Conservation (phyloP, 805 yeast species). For the Saccharomycopsis amapae region DNA sequence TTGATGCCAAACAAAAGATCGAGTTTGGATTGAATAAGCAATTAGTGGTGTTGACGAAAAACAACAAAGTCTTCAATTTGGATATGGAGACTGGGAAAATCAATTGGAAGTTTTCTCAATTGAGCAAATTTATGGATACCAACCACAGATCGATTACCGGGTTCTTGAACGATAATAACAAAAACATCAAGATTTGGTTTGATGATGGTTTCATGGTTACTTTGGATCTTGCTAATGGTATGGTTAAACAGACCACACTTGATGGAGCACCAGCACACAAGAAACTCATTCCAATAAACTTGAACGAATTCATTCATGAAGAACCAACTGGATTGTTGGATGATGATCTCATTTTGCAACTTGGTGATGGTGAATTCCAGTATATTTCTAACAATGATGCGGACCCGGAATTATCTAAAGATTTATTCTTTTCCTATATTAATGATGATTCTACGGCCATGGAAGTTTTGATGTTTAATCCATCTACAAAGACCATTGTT, state of each 20-base stretch:
- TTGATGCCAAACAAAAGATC: conserved; percentile 20
- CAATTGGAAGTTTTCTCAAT: conserved; percentile 33
- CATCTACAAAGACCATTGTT: not conserved
- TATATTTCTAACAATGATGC: not conserved
- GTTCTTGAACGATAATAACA: conserved; percentile 19
- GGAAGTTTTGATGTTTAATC: conserved; percentile 12
- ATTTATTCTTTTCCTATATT: conserved; percentile 2
- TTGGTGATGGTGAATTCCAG: not conserved
- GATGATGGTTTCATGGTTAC: conserved; percentile 27
- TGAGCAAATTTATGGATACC: not conserved
- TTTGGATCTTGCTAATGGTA: conserved; percentile 19
- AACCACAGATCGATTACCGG: not conserved
- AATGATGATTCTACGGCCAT: not conserved
- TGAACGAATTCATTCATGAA: conserved; percentile 11
- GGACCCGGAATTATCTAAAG: not conserved
- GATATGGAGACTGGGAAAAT: conserved; percentile 34
- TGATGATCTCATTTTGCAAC: not conserved
- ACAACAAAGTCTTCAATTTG: conserved; percentile 38
- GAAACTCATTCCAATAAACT: conserved; percentile 2
- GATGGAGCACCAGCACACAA: not conserved
- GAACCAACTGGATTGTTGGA: too few relatives aligned
- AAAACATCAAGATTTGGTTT: conserved; percentile 24
- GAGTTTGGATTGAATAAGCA: conserved; percentile 43
- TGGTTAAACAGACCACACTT: too few relatives aligned
- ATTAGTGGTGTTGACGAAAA: conserved; percentile 35